Base-by-base conservation (phyloP, 805 yeast species). In the Kodamaea sagamina region DNA sequence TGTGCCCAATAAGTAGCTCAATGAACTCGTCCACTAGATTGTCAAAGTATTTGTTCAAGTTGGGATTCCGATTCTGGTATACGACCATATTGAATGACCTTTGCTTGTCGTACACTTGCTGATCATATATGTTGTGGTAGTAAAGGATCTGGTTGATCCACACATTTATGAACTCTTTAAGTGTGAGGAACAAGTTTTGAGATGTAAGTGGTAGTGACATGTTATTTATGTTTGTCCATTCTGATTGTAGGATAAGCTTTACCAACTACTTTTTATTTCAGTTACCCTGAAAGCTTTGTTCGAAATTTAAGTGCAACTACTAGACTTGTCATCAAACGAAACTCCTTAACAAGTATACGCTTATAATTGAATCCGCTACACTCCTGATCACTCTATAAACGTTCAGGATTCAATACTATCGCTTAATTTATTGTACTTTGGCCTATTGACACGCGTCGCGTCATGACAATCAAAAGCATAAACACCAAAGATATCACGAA, bases 91-190 rank as follows among this genome's bases (percentile, higher is more conserved):
- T 73, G 50, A 75, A 75, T 22, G 72, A 65, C 17, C 70, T 67
- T 3, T 63, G 62, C 9, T 57, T 54, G 16, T 62, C 65, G 54
- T 77, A 86, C 0, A 82, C 67, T 39, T 67, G 72, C 1, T 44
- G 52, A 0, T 83, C 83, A 51, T 85, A 85, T 0, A 85, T 60
- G 1, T 61, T 55, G 36, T 81, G 71, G 39, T 74, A 62, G 55
- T 75, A 82, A 38, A 83, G 59, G 1, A 83, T 66, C 32, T 78
- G 78, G 46, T 82, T 83, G 7, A 78, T 54, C 63, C 76, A 71
- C 1, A 74, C 77, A 2, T 67, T 61, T 9, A 82, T 46, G 40
- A 80, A 74, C 52, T 79, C 84, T 21, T 74, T 60, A 4, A 81
- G 43, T 4, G 70, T 52, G 2, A 61, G 46, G 5, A 71, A 40